phyloP scores from a whole-genome alignment of 164 flowering plant genomes.

The Sedum album region DNA sequence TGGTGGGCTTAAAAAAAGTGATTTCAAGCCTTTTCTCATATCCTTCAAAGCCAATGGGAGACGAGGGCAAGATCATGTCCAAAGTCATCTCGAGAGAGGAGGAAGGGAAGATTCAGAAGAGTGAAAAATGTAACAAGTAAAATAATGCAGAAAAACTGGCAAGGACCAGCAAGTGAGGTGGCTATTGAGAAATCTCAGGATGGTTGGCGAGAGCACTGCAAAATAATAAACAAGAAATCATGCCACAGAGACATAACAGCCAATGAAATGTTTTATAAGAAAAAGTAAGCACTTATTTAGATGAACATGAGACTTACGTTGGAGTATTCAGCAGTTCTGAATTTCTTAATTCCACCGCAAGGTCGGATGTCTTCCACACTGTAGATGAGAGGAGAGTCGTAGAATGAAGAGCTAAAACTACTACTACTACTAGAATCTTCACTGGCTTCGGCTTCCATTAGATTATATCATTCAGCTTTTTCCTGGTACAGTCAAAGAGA shows the following conservation, averaged over 20 bases:
- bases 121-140: conserved; percentile 1
- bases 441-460: not conserved
- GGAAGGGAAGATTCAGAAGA: conserved; percentile 7
- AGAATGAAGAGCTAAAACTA: conserved; percentile 1
- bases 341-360: conserved; percentile 3
- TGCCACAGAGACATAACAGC: not conserved
- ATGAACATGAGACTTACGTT: not conserved
- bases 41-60: conserved; percentile 91
- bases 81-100: conserved; percentile 1
- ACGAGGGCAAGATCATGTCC: conserved; percentile 36
- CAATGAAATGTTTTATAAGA: not conserved
- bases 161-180: conserved; percentile 15
- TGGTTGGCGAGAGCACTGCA: conserved; percentile 86
- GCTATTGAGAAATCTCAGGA: conserved; percentile 43
- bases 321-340: conserved; percentile 7
- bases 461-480: not conserved
- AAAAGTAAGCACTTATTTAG: not conserved
- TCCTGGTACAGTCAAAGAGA: not conserved
- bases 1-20: conserved; percentile 45
- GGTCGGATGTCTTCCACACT: conserved; percentile 4
- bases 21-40: conserved; percentile 85
- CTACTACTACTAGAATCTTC: conserved; percentile 6
- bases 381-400: not conserved
- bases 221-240: conserved; percentile 3
- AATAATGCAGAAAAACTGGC: conserved; percentile 10